Percentiles rank a stretch among this genome's conserved stretches.
Evolutionary conservation across 139 green algal genomes (phyloP).

Genomic region (Chlorella ohadii): DNA sequence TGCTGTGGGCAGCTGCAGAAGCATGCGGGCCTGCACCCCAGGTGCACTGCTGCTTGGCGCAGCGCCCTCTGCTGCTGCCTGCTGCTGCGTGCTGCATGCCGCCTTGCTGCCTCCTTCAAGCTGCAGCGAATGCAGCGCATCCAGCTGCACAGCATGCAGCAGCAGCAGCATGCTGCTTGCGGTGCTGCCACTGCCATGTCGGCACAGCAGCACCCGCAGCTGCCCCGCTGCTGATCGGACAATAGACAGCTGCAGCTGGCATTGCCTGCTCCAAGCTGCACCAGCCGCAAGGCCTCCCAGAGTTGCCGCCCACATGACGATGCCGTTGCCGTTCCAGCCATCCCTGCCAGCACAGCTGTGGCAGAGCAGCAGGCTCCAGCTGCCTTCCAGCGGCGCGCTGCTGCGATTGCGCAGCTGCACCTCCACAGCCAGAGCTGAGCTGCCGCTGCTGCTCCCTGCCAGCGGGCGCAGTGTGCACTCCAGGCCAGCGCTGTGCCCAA

Average conservation of each 20-base stretch:
- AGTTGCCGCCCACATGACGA: neutral
- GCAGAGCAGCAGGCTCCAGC: neutral
- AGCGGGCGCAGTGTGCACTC: neutral
- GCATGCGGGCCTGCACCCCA: neutral
- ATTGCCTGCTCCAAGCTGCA: neutral
- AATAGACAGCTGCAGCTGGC: neutral
- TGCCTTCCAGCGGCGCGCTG: neutral
- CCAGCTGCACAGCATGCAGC: neutral
- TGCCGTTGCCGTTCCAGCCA: neutral
- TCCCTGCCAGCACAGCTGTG: neutral
- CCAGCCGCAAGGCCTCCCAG: neutral
- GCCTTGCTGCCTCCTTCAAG: neutral
- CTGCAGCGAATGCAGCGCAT: neutral
- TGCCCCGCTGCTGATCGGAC: neutral
- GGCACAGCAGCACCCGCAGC: slow-evolving; percentile 2
- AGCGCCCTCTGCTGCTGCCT: neutral
- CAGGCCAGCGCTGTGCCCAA: neutral
- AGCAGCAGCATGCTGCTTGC: neutral
- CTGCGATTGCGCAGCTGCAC: neutral
- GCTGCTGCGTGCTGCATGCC: too few species aligned
- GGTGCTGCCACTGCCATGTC: neutral
- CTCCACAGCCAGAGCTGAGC: neutral
- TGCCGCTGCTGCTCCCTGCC: neutral
- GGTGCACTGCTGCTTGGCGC: neutral
- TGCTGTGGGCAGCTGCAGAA: neutral